Evolutionary conservation across 331 rosid genomes (phyloP), one percentile per base, ranked within the genome.

Genomic region (Erythrophleum ivorense): DNA sequence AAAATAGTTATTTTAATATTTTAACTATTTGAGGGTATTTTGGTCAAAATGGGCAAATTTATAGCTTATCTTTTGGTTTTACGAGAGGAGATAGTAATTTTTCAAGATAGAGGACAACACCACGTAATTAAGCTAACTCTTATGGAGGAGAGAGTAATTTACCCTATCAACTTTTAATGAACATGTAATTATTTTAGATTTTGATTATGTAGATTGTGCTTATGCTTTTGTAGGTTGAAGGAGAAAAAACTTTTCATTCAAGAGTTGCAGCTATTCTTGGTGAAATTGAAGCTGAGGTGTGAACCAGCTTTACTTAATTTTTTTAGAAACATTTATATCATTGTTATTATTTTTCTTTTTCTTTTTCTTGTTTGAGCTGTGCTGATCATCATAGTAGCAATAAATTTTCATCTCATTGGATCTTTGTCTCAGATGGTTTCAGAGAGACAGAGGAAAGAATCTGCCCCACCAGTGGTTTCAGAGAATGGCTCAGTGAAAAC

Each of bases 281-380:
- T 60, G 99, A 96, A 78, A 94, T 96, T 83, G 99, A 96, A 92
- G 89, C 92, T 80, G 98, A 96, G 98, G 99, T 96, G 87, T 80
- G 91, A 86, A 88, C 78, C 31, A 76, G 55, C 63, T 33, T n/a
- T 82, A 72, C 77, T 63, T 24, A 70, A 80, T 69, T 46, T 83
- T 85, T 86, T 72, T 52, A 52, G 38, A 41, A 45, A 12, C 9
- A 21, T 55, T 72, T 49, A 34, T 60, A 52, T 78, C 24, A 10
- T 52, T 13, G n/a, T 57, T 67, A 43, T 66, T 67, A 45, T n/a
- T n/a, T 57, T n/a, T 36, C 11, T 57, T 52, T 77, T 78, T 68
- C 34, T 63, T 78, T 18, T 9, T 74, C 38, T 70, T 71, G 34
- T 49, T 63, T 58, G 65, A 77, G 43, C 67, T 81, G 64, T 59